phyloP scores from a whole-genome alignment of 2,329 filamentous ascomycete genomes.

The Tothia fuscella region DNA sequence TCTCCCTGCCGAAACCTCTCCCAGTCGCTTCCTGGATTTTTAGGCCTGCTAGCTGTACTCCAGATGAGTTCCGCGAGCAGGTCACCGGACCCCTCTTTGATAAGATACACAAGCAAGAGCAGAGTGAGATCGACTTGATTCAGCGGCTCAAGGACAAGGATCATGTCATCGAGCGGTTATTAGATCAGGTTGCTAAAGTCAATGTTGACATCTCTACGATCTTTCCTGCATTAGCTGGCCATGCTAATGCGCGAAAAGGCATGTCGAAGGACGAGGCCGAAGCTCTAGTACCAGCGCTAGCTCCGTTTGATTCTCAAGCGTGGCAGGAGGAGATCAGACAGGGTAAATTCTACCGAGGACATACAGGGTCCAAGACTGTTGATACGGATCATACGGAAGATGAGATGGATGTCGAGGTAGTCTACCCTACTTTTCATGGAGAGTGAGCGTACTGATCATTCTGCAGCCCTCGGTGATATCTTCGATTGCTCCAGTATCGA shows the following conservation, averaged over 20 bases:
- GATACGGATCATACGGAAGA: no score
- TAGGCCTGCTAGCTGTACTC: background rate
- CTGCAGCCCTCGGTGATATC: no score
- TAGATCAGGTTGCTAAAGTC: slow-evolving; percentile 5
- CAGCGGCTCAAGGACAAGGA: slow-evolving; percentile 9
- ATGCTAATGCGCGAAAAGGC: background rate
- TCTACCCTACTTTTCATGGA: no score
- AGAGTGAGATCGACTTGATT: slow-evolving; percentile 4
- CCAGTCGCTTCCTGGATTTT: slow-evolving; percentile 6
- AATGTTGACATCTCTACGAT: slow-evolving; percentile 3
- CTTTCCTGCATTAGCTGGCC: slow-evolving; percentile 2
- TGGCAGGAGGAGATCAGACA: slow-evolving; percentile 1
- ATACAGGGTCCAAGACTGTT: no score
- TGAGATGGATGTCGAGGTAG: no score
- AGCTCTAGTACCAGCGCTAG: slow-evolving; percentile 6
- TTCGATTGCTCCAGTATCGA: no score
- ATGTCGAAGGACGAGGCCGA: slow-evolving; percentile 1
- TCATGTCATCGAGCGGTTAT: slow-evolving; percentile 6
- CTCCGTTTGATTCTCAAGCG: slow-evolving; percentile 1
- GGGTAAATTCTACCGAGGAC: no score
- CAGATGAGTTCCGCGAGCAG: slow-evolving; percentile 5
- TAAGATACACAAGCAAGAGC: background rate
- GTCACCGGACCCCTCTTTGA: slow-evolving; percentile 7
- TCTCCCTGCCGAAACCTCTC: slow-evolving; percentile 5
- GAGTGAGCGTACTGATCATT: no score